Conservation (phyloP, 1,139 yeast species). For the Magnusiomyces tetraspermus region DNA sequence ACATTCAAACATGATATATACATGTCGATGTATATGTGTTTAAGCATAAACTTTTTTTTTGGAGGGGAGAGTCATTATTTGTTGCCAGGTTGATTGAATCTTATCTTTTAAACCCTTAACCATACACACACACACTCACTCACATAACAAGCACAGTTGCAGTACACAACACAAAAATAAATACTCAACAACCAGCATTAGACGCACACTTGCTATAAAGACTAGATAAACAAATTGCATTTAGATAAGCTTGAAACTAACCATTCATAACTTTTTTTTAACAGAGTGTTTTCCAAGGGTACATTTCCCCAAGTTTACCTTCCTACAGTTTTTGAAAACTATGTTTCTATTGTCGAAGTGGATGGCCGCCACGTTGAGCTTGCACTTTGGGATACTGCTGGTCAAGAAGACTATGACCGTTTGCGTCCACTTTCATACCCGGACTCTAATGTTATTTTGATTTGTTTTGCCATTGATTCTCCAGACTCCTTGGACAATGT, state of each 20-base stretch:
- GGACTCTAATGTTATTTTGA: slow-evolving; percentile 83
- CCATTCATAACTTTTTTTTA: slow-evolving; percentile 9
- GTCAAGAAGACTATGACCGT: slow-evolving; percentile 96
- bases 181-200: no score
- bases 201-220: not conserved
- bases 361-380: slow-evolving; percentile 87
- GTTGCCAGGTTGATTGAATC: no score
- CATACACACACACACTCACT: no score
- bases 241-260: not conserved
- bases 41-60: no score
- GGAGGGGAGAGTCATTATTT: no score
- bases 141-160: no score
- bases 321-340: slow-evolving; percentile 92
- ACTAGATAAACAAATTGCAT: slow-evolving; percentile 26
- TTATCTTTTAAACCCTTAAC: no score
- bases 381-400: slow-evolving; percentile 98
- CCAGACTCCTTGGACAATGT: slow-evolving; percentile 92
- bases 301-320: slow-evolving; percentile 94
- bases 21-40: no score
- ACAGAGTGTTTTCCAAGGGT: slow-evolving; percentile 72
- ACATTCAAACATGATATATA: no score
- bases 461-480: slow-evolving; percentile 83
- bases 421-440: slow-evolving; percentile 90
- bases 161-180: no score
- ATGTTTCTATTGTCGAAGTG: slow-evolving; percentile 88